These are phyloP conservation scores for Annona cherimola DNA, from an alignment of 164 flowering plant genomes.

Conservation along the genomic window DNA sequence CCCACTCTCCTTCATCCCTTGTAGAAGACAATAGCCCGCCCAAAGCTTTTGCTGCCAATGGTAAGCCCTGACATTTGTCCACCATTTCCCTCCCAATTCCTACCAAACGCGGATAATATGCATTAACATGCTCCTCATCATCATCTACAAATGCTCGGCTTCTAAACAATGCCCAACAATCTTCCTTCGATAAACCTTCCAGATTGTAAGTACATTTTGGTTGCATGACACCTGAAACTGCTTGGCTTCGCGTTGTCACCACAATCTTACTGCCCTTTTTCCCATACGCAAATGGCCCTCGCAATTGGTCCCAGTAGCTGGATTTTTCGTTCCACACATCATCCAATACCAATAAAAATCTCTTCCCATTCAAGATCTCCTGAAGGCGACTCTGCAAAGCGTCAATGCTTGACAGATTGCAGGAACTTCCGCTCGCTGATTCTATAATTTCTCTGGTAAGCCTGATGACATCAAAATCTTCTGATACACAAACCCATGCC, in stretches of 20 bases:
- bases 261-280: constrained; percentile 13
- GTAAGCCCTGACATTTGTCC: no score
- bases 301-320: constrained; percentile 1
- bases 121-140: no score
- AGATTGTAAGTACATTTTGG: constrained; percentile 5
- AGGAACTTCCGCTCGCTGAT: neutral
- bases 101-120: no score
- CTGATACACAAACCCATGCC: constrained; percentile 8
- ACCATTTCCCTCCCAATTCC: no score
- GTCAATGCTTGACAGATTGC: neutral
- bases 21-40: no score
- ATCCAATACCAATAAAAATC: constrained; percentile 12
- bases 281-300: constrained; percentile 1
- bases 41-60: no score
- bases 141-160: neutral
- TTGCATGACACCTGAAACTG: constrained; percentile 7
- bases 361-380: constrained; percentile 1
- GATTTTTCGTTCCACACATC: constrained; percentile 16
- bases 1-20: no score
- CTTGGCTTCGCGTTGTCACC: constrained; percentile 15
- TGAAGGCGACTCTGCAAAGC: neutral
- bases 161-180: constrained; percentile 5
- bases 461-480: neutral
- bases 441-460: constrained; percentile 1
- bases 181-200: constrained; percentile 8